Conservation (phyloP, 208 protist species). For the Borovskyia barvae region DNA sequence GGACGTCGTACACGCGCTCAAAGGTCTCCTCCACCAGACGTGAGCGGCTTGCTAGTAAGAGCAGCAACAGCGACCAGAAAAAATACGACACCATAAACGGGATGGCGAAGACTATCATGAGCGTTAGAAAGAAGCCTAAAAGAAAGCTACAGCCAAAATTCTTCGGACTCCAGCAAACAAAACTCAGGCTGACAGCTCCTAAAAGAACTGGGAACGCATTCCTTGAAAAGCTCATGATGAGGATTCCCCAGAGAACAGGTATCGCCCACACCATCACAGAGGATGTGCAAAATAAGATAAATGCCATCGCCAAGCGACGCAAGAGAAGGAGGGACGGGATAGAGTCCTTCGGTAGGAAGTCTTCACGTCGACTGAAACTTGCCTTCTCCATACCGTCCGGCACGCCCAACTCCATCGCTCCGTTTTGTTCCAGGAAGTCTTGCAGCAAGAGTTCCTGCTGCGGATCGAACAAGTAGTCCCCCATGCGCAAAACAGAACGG, state of each 20-base stretch:
- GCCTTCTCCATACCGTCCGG: constrained; percentile 26
- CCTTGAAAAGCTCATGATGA: constrained; percentile 19
- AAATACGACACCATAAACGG: constrained; percentile 12
- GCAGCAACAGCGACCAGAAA: not conserved
- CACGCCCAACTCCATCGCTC: constrained; percentile 34
- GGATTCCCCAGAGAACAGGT: constrained; percentile 31
- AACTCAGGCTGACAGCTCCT: constrained; percentile 33
- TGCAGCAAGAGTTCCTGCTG: constrained; percentile 37
- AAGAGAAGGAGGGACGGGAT: constrained; percentile 32
- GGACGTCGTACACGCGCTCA: constrained; percentile 30
- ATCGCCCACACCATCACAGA: constrained; percentile 43
- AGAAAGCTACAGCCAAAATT: constrained; percentile 8
- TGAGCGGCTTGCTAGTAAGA: constrained; percentile 5
- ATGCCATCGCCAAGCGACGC: constrained; percentile 44
- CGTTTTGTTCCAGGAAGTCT: constrained; percentile 29
- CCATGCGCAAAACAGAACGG: constrained; percentile 42
- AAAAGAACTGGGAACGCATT: constrained; percentile 21
- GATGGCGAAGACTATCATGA: constrained; percentile 4
- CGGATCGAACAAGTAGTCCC: constrained; percentile 64
- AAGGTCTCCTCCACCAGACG: constrained; percentile 24
- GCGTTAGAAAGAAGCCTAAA: constrained; percentile 3
- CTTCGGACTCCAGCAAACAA: constrained; percentile 42
- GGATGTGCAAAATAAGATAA: constrained; percentile 43
- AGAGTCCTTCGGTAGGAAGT: constrained; percentile 22
- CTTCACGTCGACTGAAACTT: constrained; percentile 45